These are phyloP conservation scores for Trichoderma guizhouense DNA, from an alignment of 2,329 filamentous ascomycete genomes.

Conservation along the genomic window DNA sequence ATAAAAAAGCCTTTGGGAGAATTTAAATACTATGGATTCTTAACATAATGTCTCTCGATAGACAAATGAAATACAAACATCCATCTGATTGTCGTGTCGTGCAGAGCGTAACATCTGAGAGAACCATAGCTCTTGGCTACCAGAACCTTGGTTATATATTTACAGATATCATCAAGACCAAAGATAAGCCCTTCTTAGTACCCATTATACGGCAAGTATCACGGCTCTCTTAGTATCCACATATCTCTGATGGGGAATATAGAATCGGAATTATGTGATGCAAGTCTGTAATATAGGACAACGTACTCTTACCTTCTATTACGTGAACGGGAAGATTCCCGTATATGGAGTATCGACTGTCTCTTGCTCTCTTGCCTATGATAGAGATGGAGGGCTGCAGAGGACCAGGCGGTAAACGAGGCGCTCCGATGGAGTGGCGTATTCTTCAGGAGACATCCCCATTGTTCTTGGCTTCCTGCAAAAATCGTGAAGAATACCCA, in stretches of 20 bases:
- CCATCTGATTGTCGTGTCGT: neutral
- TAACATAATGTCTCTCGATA: neutral
- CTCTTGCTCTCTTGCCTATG: neutral
- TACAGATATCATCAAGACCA: neutral
- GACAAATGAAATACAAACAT: neutral
- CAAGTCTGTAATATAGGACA: neutral
- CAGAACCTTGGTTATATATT: neutral
- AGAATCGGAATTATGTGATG: neutral
- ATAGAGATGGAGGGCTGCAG: neutral
- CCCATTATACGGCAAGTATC: neutral
- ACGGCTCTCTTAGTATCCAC: neutral
- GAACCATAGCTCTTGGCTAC: neutral
- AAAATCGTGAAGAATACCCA: neutral
- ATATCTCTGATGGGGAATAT: neutral
- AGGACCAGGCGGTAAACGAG: neutral
- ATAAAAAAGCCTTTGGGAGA: neutral
- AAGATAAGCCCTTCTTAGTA: neutral
- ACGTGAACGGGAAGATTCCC: neutral
- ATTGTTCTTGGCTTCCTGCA: neutral
- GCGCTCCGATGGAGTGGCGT: neutral
- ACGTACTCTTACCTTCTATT: neutral
- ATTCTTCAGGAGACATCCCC: neutral
- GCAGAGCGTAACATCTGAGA: neutral
- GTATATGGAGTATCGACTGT: neutral
- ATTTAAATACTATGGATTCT: neutral